Conservation (phyloP, 106 monocot species). For the Xerophyta viscosa region DNA sequence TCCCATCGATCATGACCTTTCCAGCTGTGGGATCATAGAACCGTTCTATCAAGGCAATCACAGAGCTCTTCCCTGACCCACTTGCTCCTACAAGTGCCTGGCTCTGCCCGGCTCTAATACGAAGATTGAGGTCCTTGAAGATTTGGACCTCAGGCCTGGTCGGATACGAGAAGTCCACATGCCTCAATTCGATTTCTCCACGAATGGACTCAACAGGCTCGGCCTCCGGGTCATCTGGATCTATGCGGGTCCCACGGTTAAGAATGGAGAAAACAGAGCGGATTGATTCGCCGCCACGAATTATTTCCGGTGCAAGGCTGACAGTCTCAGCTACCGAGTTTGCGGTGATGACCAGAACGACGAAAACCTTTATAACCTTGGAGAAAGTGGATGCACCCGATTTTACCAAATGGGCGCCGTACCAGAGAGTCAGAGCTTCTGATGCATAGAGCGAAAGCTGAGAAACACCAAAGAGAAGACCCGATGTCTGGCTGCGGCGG, state of each 20-base stretch:
- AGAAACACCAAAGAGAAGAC: slow-evolving; percentile 57
- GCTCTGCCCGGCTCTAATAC: slow-evolving; percentile 57
- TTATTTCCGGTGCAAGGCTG: slow-evolving; percentile 80
- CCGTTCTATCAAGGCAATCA: slow-evolving; percentile 73
- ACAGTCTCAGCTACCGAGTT: slow-evolving; percentile 78
- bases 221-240: slow-evolving; percentile 66
- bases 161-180: slow-evolving; percentile 66
- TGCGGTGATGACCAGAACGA: slow-evolving; percentile 81
- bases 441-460: slow-evolving; percentile 70
- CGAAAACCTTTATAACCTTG: slow-evolving; percentile 79
- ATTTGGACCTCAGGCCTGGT: slow-evolving; percentile 55
- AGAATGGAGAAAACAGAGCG: slow-evolving; percentile 88
- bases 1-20: slow-evolving; percentile 78
- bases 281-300: slow-evolving; percentile 85
- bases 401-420: slow-evolving; percentile 60
- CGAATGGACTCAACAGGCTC: slow-evolving; percentile 43
- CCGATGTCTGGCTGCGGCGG: slow-evolving; percentile 54
- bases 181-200: slow-evolving; percentile 62
- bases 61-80: slow-evolving; percentile 91
- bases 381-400: slow-evolving; percentile 71
- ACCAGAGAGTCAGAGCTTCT: slow-evolving; percentile 77
- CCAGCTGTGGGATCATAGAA: slow-evolving; percentile 87
- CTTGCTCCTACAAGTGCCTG: slow-evolving; percentile 86
- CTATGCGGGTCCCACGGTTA: slow-evolving; percentile 60
- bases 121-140: slow-evolving; percentile 67